phyloP scores from a whole-genome alignment of 2,329 filamentous ascomycete species.

The Fusarium sp. region DNA sequence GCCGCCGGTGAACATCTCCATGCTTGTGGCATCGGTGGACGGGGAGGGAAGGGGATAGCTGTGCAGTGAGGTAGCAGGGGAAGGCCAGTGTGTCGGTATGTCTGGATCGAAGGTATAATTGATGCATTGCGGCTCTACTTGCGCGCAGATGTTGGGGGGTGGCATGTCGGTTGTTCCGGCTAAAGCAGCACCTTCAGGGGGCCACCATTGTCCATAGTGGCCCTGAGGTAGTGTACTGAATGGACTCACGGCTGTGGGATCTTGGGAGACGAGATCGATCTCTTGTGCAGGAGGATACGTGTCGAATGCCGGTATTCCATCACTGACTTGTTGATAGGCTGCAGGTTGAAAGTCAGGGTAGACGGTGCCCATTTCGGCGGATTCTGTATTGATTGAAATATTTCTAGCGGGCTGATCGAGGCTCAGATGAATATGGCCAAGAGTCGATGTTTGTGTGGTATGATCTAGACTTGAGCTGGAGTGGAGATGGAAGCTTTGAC shows the following conservation, averaged over 20 bases:
- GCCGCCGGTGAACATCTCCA: background rate
- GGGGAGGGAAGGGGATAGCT: background rate
- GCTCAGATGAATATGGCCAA: background rate
- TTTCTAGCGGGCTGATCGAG: background rate
- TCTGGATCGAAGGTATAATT: background rate
- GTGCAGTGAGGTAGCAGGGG: background rate
- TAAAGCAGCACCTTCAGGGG: background rate
- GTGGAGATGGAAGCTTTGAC: background rate
- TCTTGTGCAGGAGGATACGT: background rate
- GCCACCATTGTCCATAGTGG: background rate
- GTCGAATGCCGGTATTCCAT: background rate
- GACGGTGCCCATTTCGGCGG: background rate
- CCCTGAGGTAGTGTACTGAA: background rate
- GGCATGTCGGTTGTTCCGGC: background rate
- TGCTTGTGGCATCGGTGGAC: background rate
- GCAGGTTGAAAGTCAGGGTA: background rate
- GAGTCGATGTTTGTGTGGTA: background rate
- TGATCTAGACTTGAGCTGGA: background rate
- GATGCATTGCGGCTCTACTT: background rate
- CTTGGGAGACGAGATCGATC: background rate
- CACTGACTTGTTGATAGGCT: background rate
- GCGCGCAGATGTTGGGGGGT: background rate
- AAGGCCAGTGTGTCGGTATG: background rate
- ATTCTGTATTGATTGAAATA: fast-evolving
- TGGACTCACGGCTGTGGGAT: background rate